These are phyloP conservation scores for Pseudonitzschia delicatissima DNA, from an alignment of 108 stramenopile genomes.

Conservation along the genomic window DNA sequence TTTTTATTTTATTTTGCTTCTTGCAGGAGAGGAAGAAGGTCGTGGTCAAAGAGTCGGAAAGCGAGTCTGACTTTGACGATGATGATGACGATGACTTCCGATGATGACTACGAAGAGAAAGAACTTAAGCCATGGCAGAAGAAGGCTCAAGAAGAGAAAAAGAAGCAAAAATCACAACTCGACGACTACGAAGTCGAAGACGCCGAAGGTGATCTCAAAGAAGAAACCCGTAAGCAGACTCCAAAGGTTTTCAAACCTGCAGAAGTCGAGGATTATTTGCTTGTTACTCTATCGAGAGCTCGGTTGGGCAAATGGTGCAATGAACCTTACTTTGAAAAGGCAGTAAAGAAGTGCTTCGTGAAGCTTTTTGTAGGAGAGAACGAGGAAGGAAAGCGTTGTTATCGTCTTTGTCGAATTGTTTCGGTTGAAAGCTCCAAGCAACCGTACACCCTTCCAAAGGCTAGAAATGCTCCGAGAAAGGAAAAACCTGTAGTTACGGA, in stretches of 20 bases:
- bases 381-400: slow-evolving; percentile 71
- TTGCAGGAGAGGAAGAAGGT: slow-evolving; percentile 48
- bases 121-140: slow-evolving; percentile 75
- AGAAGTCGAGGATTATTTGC: slow-evolving; percentile 65
- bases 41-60: slow-evolving; percentile 41
- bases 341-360: slow-evolving; percentile 73
- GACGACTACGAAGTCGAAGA: slow-evolving; percentile 46
- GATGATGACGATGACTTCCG: slow-evolving; percentile 72
- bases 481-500: slow-evolving; percentile 71
- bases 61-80: slow-evolving; percentile 66
- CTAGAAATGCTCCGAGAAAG: slow-evolving; percentile 46
- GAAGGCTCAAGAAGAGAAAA: slow-evolving; percentile 37
- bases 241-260: slow-evolving; percentile 51
- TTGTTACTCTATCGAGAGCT: slow-evolving; percentile 74
- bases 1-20: not conserved
- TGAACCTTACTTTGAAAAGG: slow-evolving; percentile 82
- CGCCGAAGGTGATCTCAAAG: slow-evolving; percentile 16
- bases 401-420: slow-evolving; percentile 77
- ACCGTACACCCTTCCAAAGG: slow-evolving; percentile 64
- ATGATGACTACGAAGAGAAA: slow-evolving; percentile 71
- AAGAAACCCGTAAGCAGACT: slow-evolving; percentile 1
- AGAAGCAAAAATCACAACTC: slow-evolving; percentile 34
- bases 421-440: slow-evolving; percentile 47
- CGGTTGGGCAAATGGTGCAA: slow-evolving; percentile 83
- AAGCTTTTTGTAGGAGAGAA: slow-evolving; percentile 80